These are phyloP conservation scores for Crithidia expoeki DNA, from an alignment of 208 protist species.

Conservation along the genomic window DNA sequence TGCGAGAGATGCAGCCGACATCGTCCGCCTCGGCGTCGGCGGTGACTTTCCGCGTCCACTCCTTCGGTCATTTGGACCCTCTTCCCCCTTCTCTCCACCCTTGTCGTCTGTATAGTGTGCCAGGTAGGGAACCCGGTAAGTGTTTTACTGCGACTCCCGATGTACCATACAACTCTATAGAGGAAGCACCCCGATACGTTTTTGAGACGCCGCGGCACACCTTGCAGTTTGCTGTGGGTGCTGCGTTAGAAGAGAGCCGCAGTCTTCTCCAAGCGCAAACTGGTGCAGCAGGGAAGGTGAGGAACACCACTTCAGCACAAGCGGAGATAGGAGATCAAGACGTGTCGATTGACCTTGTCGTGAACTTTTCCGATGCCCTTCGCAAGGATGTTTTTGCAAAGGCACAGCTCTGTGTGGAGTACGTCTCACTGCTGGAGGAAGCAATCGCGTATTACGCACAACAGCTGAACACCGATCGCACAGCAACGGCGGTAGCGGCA, in stretches of 20 bases:
- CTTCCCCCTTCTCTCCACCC: slow-evolving; percentile 42
- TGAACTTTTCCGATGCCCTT: slow-evolving; percentile 61
- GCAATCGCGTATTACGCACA: slow-evolving; percentile 45
- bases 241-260: slow-evolving; percentile 48
- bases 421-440: slow-evolving; percentile 62
- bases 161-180: slow-evolving; percentile 17
- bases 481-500: not conserved
- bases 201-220: slow-evolving; percentile 67
- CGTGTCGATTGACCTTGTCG: slow-evolving; percentile 46
- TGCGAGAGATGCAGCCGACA: slow-evolving; percentile 49
- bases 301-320: too few relatives aligned
- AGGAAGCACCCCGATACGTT: slow-evolving; percentile 56
- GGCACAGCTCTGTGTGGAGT: slow-evolving; percentile 73
- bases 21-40: slow-evolving; percentile 11
- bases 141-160: slow-evolving; percentile 33
- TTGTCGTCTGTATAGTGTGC: slow-evolving; percentile 19
- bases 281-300: not conserved
- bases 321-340: too few relatives aligned
- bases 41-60: slow-evolving; percentile 58
- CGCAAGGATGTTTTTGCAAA: slow-evolving; percentile 61
- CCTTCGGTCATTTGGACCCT: slow-evolving; percentile 74
- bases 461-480: slow-evolving; percentile 40
- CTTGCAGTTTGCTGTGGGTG: slow-evolving; percentile 39
- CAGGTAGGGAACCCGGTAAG: slow-evolving; percentile 4
- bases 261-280: not conserved